phyloP scores from a whole-genome alignment of 768 basidiomycete genomes.

The Trametes sanguinea region DNA sequence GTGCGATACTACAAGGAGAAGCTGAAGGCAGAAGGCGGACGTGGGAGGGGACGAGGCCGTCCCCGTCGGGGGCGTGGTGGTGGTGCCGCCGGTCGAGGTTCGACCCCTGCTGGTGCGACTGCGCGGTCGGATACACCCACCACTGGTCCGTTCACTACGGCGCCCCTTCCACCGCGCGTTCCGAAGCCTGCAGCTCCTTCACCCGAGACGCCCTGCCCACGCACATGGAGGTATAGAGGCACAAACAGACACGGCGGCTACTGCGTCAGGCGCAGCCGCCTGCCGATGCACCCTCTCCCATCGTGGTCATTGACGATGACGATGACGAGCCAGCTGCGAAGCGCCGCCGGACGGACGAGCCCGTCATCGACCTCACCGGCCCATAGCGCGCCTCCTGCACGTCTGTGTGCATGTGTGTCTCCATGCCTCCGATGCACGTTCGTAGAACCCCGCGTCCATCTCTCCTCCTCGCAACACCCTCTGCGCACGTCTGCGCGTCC shows the following conservation, averaged over 20 bases:
- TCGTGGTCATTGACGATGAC: conserved; percentile 61
- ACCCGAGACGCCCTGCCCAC: conserved; percentile 26
- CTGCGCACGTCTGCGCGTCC: not conserved
- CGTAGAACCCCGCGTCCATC: not conserved
- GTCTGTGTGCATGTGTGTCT: not conserved
- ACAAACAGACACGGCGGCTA: conserved; percentile 14
- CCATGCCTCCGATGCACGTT: conserved; percentile 10
- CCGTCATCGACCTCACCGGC: conserved; percentile 15
- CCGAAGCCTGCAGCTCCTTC: conserved; percentile 20
- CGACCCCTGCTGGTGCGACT: conserved; percentile 27
- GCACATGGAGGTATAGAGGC: conserved; percentile 37
- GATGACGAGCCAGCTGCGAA: conserved; percentile 54
- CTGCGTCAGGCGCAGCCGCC: conserved; percentile 25
- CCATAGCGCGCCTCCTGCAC: not conserved
- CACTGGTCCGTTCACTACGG: conserved; percentile 48
- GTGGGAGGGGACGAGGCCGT: conserved; percentile 37
- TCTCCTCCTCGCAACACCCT: not conserved
- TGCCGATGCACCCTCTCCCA: conserved; percentile 48
- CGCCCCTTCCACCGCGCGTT: conserved; percentile 38
- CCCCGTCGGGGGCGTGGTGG: conserved; percentile 46
- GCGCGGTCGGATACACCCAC: conserved; percentile 20
- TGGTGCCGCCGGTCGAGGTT: conserved; percentile 30
- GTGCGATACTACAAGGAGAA: conserved; percentile 82
- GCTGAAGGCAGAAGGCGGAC: conserved; percentile 46
- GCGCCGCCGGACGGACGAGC: conserved; percentile 44